Base-by-base conservation (phyloP, 768 basidiomycete genomes). In the Boletales sp. region DNA sequence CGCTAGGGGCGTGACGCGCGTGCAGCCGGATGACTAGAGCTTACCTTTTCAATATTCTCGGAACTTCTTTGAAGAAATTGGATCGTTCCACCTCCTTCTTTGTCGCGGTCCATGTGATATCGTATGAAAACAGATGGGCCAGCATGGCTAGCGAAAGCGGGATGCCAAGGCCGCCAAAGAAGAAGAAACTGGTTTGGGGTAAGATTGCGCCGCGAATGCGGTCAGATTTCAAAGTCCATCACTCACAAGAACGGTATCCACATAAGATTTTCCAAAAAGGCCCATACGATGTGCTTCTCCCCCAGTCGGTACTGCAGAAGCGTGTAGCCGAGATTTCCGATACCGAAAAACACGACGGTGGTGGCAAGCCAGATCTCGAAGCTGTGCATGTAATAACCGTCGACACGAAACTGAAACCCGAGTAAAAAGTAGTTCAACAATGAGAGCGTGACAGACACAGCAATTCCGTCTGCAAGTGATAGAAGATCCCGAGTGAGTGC, bases 61-160 rank as follows among this genome's bases (percentile, higher is more conserved):
- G 92, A 19, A 93, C 82, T 66, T 95, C 92, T 48, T 87, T 80
- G 80, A 88, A 93, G 74, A 95, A 93, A 64, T 93, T 94, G 6
- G 87, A 89, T 42, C 81, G 77, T 67, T 93, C 86, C 36, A 94
- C 89, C 67, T 90, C 87, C 79, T 92, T 93, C 58, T 80, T 76
- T 7, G 82, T 84, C 30, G 81, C 74, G 5, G 74, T 71, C 82
- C 82, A 83, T 12, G 67, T 69, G 61, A 79, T 76, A 61, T 84
- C 74, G 56, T 80, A 83, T 32, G 79, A 79, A 61, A 81, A 76
- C 17, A 82, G 27, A 62, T 83, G 81, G 1, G 79, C 74, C 39
- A 79, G 68, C 37, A 83, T 71, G 4, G 82, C 79, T 30, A 74
- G 65, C 1, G 74, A 71, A 53, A 83, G 69, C 35, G 81, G 82